Evolutionary conservation across 2,329 filamentous ascomycete species (phyloP), one percentile per base, ranked within the genome.

Genomic region (Microcyclospora tardicrescens): DNA sequence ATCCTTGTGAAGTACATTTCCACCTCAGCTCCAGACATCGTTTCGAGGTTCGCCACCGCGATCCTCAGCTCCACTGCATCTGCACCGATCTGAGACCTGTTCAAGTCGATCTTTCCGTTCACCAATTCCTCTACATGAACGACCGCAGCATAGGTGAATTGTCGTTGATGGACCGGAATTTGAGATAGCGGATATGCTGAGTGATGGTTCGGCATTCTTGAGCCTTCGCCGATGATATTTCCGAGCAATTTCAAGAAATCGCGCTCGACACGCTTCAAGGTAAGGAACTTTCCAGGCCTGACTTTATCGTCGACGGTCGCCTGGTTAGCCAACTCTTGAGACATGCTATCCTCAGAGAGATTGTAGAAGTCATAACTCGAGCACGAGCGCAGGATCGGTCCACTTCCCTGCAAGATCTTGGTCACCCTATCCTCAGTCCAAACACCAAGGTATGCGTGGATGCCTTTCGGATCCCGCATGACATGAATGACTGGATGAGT

Each of bases 351-450:
- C 36, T 84, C 79, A 2, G 78, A 78, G 12, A 82, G 64, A 48
- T 85, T 85, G 63, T 77, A 84, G 56, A 84, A 87, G 52, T 86
- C 81, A 44, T 81, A 72, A 48, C 83, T 85, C 10, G 78, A 79
- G 53, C 77, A 83, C 2, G 67, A 68, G 35, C 78, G 68, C 48
- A 82, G 76, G 12, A 81, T 69, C 2, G 68, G 62, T 15, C 66
- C 68, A 45, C 70, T 74, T 11, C 71, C 68, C 13, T 69, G 66
- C 16, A 83, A 59, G 6, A 84, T 64, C 34, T 72, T 72, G 33
- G 67, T 63, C 2, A 79, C 66, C 47, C 73, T 75, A 29, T 67
- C 62, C 19, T 69, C 61, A 36, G 77, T 68, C 48, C 66, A 66
- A n/a, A 62, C 55, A 36, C 58, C 54, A 31, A 84, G 64, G 47